Percentiles rank a stretch among this genome's conserved stretches.
phyloP scores from a whole-genome alignment of 192 early-diverging fungal species.

The Gigaspora rosea region DNA sequence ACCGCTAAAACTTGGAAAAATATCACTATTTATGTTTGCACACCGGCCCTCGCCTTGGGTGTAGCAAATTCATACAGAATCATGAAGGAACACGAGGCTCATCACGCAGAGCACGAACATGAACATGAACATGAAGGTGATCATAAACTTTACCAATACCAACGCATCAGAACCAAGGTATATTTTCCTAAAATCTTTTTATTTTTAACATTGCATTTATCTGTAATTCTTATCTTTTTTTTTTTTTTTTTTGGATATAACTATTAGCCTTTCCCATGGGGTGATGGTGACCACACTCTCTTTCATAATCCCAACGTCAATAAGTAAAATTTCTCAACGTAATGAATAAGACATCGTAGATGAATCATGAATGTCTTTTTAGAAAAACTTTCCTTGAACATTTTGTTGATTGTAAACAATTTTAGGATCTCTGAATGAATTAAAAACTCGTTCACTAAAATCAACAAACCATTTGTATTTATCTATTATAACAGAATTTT shows the following conservation, averaged over 20 bases:
- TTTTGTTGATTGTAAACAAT: no score
- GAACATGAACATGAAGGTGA: slow-evolving; percentile 44
- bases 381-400: not conserved
- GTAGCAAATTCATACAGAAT: slow-evolving; percentile 45
- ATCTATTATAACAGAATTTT: no score
- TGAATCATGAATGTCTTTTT: not conserved
- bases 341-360: not conserved
- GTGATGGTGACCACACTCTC: slow-evolving; percentile 29
- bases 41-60: slow-evolving; percentile 37
- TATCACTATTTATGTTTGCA: slow-evolving; percentile 44
- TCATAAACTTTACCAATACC: slow-evolving; percentile 42
- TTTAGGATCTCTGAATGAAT: no score
- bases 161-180: slow-evolving; percentile 46
- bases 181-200: not conserved
- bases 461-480: no score
- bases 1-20: slow-evolving; percentile 48
- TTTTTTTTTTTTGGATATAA: not conserved
- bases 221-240: not conserved
- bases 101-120: slow-evolving; percentile 38
- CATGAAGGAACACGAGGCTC: slow-evolving; percentile 44
- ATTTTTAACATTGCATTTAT: not conserved
- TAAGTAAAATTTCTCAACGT: not conserved
- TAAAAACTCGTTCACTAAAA: no score
- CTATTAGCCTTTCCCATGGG: slow-evolving; percentile 31
- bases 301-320: slow-evolving; percentile 30